These are phyloP conservation scores for Phytophthora rubi DNA, from an alignment of 352 stramenopile genomes.

Conservation along the genomic window DNA sequence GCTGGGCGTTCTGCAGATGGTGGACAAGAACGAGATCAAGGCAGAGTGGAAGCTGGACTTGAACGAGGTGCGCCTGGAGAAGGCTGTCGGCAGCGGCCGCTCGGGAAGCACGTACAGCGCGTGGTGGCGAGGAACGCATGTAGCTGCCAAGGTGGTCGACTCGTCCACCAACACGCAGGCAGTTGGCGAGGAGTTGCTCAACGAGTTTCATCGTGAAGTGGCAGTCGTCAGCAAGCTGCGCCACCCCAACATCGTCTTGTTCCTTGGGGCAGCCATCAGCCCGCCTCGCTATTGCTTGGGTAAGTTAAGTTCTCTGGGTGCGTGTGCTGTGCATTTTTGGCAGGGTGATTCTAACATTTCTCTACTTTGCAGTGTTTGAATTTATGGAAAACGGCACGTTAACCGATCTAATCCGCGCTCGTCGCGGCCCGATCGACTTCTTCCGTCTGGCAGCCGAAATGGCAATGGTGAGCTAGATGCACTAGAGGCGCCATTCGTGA, in stretches of 20 bases:
- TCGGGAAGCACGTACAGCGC: slow-evolving; percentile 84
- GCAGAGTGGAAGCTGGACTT: slow-evolving; percentile 83
- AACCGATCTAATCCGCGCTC: slow-evolving; percentile 79
- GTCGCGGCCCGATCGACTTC: slow-evolving; percentile 76
- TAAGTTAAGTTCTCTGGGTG: slow-evolving; percentile 50
- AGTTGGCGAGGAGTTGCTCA: slow-evolving; percentile 80
- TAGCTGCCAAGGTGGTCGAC: slow-evolving; percentile 84
- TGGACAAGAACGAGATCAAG: slow-evolving; percentile 88
- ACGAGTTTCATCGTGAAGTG: slow-evolving; percentile 87
- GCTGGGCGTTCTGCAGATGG: slow-evolving; percentile 78
- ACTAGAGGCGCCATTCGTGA: neutral
- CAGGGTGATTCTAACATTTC: neutral
- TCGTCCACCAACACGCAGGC: slow-evolving; percentile 69
- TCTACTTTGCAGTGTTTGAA: slow-evolving; percentile 67
- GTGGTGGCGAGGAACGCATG: slow-evolving; percentile 80
- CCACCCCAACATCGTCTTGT: slow-evolving; percentile 88
- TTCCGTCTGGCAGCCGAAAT: slow-evolving; percentile 81
- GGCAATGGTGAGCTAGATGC: slow-evolving; percentile 60
- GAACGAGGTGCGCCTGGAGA: slow-evolving; percentile 74
- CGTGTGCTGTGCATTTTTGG: neutral
- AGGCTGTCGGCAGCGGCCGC: slow-evolving; percentile 69
- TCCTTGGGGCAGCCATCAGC: slow-evolving; percentile 79
- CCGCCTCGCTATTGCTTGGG: slow-evolving; percentile 84
- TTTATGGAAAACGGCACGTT: slow-evolving; percentile 90
- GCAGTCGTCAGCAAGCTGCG: slow-evolving; percentile 86